phyloP scores from a whole-genome alignment of 2,329 filamentous ascomycete genomes.

The Fusarium tricinctum region DNA sequence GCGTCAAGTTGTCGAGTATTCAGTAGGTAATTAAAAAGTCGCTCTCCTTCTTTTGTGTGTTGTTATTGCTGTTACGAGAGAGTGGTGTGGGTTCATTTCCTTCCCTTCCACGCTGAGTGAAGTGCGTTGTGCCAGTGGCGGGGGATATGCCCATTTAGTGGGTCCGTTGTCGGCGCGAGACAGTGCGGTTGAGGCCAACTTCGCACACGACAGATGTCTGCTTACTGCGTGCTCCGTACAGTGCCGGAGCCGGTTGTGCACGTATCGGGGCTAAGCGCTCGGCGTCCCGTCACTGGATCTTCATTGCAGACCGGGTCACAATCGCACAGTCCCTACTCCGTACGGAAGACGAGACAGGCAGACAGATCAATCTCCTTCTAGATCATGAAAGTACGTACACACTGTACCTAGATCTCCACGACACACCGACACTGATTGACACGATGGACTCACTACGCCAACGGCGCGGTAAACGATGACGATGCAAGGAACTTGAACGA shows the following conservation, averaged over 20 bases:
- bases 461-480: constrained; percentile 4
- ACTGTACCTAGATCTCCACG: constrained; percentile 8
- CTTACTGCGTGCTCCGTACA: constrained; percentile 7
- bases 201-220: constrained; percentile 1
- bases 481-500: constrained; percentile 2
- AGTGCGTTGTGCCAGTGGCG: constrained; percentile 28
- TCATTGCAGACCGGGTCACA: constrained; percentile 18
- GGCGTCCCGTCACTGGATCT: constrained; percentile 7
- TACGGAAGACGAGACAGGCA: constrained; percentile 3
- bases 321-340: constrained; percentile 14
- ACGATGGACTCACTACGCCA: background rate
- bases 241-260: constrained; percentile 16
- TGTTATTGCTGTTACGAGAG: background rate
- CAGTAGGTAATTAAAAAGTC: background rate
- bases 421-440: constrained; percentile 36
- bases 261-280: constrained; percentile 23
- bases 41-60: background rate
- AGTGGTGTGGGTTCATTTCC: constrained; percentile 11
- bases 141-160: constrained; percentile 20
- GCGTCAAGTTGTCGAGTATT: background rate
- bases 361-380: constrained; percentile 20
- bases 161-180: constrained; percentile 32
- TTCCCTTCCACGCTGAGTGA: background rate
- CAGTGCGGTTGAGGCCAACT: constrained; percentile 40
- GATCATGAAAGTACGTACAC: constrained; percentile 6